Base-by-base conservation (phyloP, 108 stramenopile genomes). In the Cyclostephanos tholiformis region DNA sequence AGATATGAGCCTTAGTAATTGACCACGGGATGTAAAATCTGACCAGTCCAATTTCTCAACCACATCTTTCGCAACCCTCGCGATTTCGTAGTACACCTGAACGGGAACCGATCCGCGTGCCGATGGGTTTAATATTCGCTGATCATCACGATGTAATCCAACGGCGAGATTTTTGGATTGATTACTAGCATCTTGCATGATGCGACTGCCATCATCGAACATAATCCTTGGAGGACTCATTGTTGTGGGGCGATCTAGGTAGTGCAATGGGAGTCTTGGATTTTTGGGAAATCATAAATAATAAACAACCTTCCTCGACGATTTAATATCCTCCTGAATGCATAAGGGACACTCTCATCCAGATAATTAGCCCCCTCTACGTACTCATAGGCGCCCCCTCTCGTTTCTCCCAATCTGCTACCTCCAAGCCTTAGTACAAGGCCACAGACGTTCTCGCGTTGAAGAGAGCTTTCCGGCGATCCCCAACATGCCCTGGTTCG, bases 161-260 rank as follows among this genome's bases (percentile, higher is more conserved):
- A 36, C 19, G 43, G 17, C 23, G 1, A 39, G 12, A 46, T n/a
- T 14, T 43, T 20, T 23, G 68, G 19, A 57, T 53, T 12, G 12
- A 55, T 27, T 10, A 27, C 41, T 41, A 27, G 57, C 68, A 62
- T 82, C 79, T 19, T 30, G 38, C 74, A 94, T 86, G 74, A 87
- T 82, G 41, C 93, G 87, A 48, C 88, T 88, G 29, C 93, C 93
- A 83, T 94, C 93, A 63, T 94, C 90, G 85, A 94, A 91, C 46
- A 83, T 71, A 23, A 94, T 77, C 55, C 86, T 87, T 11, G 93
- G 90, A 26, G 88, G 81, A 27, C 60, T 63, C 75, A 75, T 75
- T 16, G 39, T 50, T 62, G 27, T 6, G 36, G 41, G 8, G 41
- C 9, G 41, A 10, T 41, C 12, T 41, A 1, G 12, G 36, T n/a